These are phyloP conservation scores for Russula ochroleuca DNA, from an alignment of 768 basidiomycete genomes.

Conservation along the genomic window DNA sequence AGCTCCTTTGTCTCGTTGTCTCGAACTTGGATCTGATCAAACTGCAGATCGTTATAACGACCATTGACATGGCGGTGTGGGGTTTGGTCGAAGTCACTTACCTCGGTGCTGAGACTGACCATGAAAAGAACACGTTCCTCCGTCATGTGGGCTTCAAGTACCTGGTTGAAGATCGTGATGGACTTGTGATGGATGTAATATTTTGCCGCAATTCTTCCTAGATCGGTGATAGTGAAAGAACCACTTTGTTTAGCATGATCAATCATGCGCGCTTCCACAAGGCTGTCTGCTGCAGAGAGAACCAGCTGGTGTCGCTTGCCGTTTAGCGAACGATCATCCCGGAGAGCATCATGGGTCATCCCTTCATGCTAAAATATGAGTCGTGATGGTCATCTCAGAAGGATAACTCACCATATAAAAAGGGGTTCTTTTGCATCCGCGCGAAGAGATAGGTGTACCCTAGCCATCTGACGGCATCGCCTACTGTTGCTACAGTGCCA, in stretches of 20 bases:
- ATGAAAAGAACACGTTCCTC: conserved; percentile 88
- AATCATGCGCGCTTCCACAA: conserved; percentile 78
- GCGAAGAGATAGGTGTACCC: conserved; percentile 97
- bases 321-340: conserved; percentile 70
- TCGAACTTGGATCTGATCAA: conserved; percentile 90
- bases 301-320: conserved; percentile 67
- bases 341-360: conserved; percentile 59
- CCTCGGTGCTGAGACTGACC: conserved; percentile 90
- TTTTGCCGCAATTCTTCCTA: conserved; percentile 94
- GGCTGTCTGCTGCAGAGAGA: conserved; percentile 55
- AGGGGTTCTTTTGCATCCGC: conserved; percentile 89
- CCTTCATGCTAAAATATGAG: conserved; percentile 44
- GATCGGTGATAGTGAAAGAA: conserved; percentile 71
- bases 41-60: conserved; percentile 44
- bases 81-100: conserved; percentile 33
- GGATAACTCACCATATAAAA: conserved; percentile 60
- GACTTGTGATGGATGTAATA: conserved; percentile 89
- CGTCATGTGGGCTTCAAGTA: conserved; percentile 77
- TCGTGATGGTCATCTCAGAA: neutral
- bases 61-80: neutral
- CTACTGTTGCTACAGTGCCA: conserved; percentile 84
- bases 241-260: conserved; percentile 57
- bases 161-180: conserved; percentile 79
- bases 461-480: conserved; percentile 90
- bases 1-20: conserved; percentile 88